Evolutionary conservation across 495 filamentous ascomycete genomes (phyloP).

Genomic region (Daldinia vernicosa): DNA sequence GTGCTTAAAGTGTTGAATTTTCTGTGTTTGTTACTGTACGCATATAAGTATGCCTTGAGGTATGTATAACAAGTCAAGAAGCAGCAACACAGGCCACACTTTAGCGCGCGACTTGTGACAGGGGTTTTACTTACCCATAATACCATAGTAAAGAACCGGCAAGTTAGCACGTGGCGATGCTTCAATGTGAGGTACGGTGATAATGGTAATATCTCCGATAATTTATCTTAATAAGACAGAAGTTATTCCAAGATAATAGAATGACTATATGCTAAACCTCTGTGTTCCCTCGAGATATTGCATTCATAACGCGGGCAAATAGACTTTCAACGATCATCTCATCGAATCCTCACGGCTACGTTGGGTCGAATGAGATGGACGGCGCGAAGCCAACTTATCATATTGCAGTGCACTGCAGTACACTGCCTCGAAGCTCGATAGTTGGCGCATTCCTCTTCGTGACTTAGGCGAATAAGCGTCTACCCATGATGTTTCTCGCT

Average conservation of each 20-base stretch:
- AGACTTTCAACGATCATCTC: conserved; percentile 15
- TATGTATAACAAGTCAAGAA: too few relatives aligned
- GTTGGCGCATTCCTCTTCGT: not conserved
- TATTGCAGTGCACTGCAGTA: conserved; percentile 12
- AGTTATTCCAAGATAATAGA: not conserved
- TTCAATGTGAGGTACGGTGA: conserved; percentile 30
- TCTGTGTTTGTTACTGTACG: too few relatives aligned
- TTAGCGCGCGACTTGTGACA: too few relatives aligned
- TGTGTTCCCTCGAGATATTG: not conserved
- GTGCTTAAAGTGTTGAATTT: too few relatives aligned
- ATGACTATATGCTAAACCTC: not conserved
- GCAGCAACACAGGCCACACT: too few relatives aligned
- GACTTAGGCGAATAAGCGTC: conserved; percentile 1
- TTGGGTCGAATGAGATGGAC: conserved; percentile 8
- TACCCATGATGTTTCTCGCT: conserved; percentile 9
- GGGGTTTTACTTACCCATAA: too few relatives aligned
- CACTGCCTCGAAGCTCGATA: conserved; percentile 24
- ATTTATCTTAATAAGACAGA: not conserved
- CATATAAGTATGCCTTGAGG: too few relatives aligned
- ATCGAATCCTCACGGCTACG: conserved; percentile 7
- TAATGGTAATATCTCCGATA: conserved; percentile 11
- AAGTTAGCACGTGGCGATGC: conserved; percentile 31
- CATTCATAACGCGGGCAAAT: conserved; percentile 4
- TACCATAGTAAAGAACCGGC: conserved; percentile 2
- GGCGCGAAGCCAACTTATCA: conserved; percentile 13